Percentiles rank a stretch among this genome's conserved stretches.
These are phyloP conservation scores for Bipolaris zeicola DNA, from an alignment of 2,329 filamentous ascomycete genomes.

Conservation along the genomic window DNA sequence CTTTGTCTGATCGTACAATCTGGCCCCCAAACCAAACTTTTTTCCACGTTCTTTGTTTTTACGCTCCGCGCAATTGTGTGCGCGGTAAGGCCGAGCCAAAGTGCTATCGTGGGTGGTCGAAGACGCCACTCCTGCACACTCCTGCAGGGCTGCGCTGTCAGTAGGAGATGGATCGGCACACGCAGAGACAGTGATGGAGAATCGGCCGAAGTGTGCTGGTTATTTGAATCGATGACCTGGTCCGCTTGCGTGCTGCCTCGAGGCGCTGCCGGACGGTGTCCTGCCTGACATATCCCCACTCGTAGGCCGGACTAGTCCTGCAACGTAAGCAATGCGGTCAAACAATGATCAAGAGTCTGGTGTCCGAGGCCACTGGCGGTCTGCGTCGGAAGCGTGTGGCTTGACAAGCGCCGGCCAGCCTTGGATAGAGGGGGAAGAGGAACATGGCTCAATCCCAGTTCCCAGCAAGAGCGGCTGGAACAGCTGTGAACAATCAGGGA, in stretches of 20 bases:
- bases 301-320: slow-evolving; percentile 24
- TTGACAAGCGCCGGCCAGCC: slow-evolving; percentile 18
- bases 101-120: slow-evolving; percentile 15
- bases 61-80: slow-evolving; percentile 12
- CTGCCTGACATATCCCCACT: slow-evolving; percentile 29
- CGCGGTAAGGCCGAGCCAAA: slow-evolving; percentile 16
- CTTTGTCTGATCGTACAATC: slow-evolving; percentile 26
- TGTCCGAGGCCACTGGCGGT: neutral
- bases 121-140: slow-evolving; percentile 18
- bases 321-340: slow-evolving; percentile 28
- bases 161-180: slow-evolving; percentile 1
- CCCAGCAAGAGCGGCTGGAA: neutral
- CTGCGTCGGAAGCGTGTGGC: neutral
- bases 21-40: slow-evolving; percentile 37
- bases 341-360: slow-evolving; percentile 10
- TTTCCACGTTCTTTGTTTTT: slow-evolving; percentile 19
- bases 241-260: slow-evolving; percentile 20
- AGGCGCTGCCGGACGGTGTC: slow-evolving; percentile 22
- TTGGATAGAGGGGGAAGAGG: slow-evolving; percentile 21
- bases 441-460: neutral
- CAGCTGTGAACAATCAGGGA: neutral
- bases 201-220: slow-evolving; percentile 6
- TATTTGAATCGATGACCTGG: slow-evolving; percentile 21
- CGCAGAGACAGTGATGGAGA: neutral
- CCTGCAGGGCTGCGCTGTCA: slow-evolving; percentile 13